Evolutionary conservation across 768 basidiomycete genomes (phyloP).

Genomic region (Suillus ampliporus): DNA sequence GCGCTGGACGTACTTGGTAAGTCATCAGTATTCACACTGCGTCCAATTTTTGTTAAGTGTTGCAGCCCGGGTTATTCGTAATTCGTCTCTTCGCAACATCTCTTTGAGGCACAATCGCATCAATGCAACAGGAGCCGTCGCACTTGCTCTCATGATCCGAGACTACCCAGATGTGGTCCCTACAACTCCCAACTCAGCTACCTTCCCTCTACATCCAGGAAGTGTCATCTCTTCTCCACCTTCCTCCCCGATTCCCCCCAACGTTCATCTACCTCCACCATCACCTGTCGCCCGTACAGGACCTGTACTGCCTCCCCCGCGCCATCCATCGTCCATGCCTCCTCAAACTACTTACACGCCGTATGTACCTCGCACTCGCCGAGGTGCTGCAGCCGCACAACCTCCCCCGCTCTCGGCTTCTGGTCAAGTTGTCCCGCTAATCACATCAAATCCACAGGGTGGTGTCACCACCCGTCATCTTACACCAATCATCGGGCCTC

Average conservation of each 20-base stretch:
- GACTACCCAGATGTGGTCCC: conserved; percentile 88
- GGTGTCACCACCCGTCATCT: conserved; percentile 55
- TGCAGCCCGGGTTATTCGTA: conserved; percentile 81
- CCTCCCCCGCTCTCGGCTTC: conserved; percentile 43
- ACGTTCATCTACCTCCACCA: conserved; percentile 24
- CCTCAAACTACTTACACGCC: conserved; percentile 83
- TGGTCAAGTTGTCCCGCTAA: conserved; percentile 66
- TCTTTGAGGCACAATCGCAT: conserved; percentile 92
- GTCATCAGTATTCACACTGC: conserved; percentile 30
- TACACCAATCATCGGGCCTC: conserved; percentile 15
- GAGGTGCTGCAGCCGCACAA: conserved; percentile 40
- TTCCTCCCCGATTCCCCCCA: conserved; percentile 38
- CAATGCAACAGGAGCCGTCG: conserved; percentile 82
- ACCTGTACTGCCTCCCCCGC: conserved; percentile 53
- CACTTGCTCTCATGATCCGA: conserved; percentile 93
- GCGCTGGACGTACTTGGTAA: conserved; percentile 82
- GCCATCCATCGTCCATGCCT: conserved; percentile 51
- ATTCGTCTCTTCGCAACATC: conserved; percentile 84
- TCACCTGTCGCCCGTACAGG: conserved; percentile 40
- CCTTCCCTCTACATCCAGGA: conserved; percentile 12
- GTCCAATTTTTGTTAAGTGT: neutral
- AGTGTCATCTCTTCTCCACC: conserved; percentile 37
- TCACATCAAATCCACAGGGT: conserved; percentile 66
- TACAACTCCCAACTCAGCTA: conserved; percentile 16
- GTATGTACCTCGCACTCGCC: conserved; percentile 73